Conservation (phyloP, 1,139 yeast species). For the Hyphopichia burtonii region DNA sequence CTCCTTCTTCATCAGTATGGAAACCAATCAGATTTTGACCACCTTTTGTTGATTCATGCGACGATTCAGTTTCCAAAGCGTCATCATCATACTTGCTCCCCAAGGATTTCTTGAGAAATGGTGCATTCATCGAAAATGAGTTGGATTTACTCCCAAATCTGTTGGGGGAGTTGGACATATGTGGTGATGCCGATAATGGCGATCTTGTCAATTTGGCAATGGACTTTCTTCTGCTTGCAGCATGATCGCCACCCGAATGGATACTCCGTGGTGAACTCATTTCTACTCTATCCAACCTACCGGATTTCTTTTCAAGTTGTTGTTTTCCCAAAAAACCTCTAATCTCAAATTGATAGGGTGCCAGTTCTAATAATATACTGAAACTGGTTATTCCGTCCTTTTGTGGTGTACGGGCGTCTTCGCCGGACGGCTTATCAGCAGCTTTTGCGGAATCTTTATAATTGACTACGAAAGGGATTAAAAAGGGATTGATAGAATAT, state of each 20-base stretch:
- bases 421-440: no score
- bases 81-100: constrained; percentile 8
- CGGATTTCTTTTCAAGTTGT: background rate
- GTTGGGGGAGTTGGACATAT: constrained; percentile 19
- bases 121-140: constrained; percentile 26
- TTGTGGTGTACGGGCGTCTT: no score
- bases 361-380: no score
- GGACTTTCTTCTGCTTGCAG: constrained; percentile 22
- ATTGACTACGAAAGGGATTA: no score
- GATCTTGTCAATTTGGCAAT: constrained; percentile 37
- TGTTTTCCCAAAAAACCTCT: background rate
- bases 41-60: constrained; percentile 1
- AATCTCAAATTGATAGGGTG: background rate
- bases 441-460: no score
- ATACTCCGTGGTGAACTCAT: constrained; percentile 28
- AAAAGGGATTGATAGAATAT: no score
- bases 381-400: no score
- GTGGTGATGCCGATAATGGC: constrained; percentile 31
- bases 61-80: constrained; percentile 13
- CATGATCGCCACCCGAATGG: constrained; percentile 3
- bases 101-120: constrained; percentile 18
- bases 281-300: no score
- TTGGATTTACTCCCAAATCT: constrained; percentile 19
- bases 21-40: constrained; percentile 4
- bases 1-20: constrained; percentile 10